Percentiles rank a stretch among this genome's conserved stretches.
Conservation (phyloP, 225 moss, liverwort and hornwort genomes). For the Sphagnum tenellum region DNA sequence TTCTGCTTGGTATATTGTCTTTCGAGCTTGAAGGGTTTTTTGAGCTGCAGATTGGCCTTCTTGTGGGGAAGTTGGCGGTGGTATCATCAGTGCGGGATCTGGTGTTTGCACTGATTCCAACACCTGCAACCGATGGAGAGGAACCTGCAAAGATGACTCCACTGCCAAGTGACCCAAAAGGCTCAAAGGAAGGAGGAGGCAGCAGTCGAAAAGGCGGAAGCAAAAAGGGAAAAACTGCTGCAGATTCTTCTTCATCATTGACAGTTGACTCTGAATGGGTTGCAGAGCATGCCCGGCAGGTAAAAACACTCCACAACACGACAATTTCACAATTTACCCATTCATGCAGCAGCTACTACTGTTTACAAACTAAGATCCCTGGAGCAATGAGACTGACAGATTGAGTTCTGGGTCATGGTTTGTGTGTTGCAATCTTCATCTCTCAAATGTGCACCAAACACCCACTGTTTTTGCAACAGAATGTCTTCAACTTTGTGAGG, state of each 20-base stretch:
- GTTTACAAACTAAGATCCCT: too few relatives aligned
- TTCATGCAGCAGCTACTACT: not conserved
- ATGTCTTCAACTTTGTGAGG: too few relatives aligned
- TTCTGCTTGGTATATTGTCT: not conserved
- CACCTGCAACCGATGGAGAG: conserved; percentile 81
- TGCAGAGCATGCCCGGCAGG: conserved; percentile 87
- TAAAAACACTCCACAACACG: not conserved
- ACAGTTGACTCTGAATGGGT: conserved; percentile 67
- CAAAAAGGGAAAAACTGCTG: conserved; percentile 34
- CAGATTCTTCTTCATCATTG: conserved; percentile 33
- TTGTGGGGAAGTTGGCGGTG: conserved; percentile 68
- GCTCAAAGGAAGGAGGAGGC: conserved; percentile 41
- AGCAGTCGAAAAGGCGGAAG: conserved; percentile 27
- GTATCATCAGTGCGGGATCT: conserved; percentile 64
- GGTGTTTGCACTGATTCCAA: conserved; percentile 71
- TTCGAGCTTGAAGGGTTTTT: conserved; percentile 1
- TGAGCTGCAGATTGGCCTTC: conserved; percentile 55
- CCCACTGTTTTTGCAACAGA: too few relatives aligned
- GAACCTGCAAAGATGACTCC: conserved; percentile 51
- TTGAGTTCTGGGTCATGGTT: too few relatives aligned
- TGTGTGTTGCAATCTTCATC: too few relatives aligned
- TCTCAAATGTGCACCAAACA: too few relatives aligned
- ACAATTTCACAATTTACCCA: not conserved
- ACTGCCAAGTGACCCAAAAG: conserved; percentile 13
- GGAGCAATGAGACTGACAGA: too few relatives aligned